Evolutionary conservation across 148 eudicot genomes (phyloP).

Genomic region (Polygonum aviculare): DNA sequence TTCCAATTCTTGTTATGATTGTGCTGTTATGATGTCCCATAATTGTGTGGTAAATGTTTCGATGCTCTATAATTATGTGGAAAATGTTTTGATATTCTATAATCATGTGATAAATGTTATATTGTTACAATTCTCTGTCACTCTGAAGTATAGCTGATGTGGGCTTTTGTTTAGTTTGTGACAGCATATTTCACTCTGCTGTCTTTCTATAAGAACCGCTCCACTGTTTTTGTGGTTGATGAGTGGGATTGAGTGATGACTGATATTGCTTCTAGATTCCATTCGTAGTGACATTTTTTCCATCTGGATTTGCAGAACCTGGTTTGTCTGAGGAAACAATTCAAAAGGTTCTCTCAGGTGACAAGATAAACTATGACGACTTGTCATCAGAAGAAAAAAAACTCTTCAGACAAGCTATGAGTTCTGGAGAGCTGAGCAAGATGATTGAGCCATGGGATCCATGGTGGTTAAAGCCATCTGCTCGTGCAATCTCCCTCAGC

Average conservation of each 20-base stretch:
- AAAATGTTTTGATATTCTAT: background rate
- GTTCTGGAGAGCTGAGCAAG: slow-evolving; percentile 88
- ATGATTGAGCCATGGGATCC: slow-evolving; percentile 92
- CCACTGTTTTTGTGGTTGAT: background rate
- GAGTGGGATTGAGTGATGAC: no score
- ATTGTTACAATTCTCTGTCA: background rate
- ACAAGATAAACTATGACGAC: slow-evolving; percentile 48
- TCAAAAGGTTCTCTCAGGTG: slow-evolving; percentile 70
- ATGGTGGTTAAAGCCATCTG: slow-evolving; percentile 90
- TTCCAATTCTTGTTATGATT: background rate
- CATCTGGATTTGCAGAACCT: slow-evolving; percentile 32
- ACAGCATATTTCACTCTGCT: background rate
- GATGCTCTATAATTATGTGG: background rate
- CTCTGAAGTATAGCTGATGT: background rate
- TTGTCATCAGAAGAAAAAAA: slow-evolving; percentile 58
- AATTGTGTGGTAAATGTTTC: background rate
- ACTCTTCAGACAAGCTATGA: slow-evolving; percentile 61
- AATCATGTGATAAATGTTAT: background rate
- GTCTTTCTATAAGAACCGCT: background rate
- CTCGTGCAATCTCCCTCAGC: slow-evolving; percentile 49
- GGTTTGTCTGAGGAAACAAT: slow-evolving; percentile 69
- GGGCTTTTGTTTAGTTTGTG: background rate
- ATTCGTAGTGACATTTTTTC: slow-evolving; percentile 3
- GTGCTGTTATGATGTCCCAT: background rate
- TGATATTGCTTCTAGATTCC: background rate